Evolutionary conservation across 768 basidiomycete species (phyloP), one percentile per base, ranked within the genome.

Genomic region (Pseudohyphozyma bogoriensis): DNA sequence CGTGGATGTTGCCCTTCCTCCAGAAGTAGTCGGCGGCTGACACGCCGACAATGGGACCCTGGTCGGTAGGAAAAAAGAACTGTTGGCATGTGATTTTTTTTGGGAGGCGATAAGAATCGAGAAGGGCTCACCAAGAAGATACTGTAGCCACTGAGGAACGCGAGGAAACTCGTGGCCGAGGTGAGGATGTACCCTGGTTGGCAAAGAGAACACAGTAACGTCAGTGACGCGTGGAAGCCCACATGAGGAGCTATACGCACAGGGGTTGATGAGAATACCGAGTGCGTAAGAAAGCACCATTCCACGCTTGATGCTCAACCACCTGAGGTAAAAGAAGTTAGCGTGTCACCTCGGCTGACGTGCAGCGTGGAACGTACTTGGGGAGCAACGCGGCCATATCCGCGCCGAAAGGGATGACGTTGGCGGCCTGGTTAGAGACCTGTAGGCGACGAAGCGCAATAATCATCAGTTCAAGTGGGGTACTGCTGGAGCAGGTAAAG

Each of bases 111-210:
- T 50, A 13, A 31, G 24, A 50, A 22, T 52, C n/a, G n/a, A n/a
- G 46, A 59, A 37, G 6, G 58, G 58, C 40, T 51, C 58, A n/a
- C n/a, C 15, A 65, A 44, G 51, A 65, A 65, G 32, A 65, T 62
- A 26, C 32, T 52, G 33, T 61, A 61, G 6, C 55, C 59, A n/a
- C 32, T 9, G 1, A 60, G 37, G 59, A 60, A 60, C 4, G 44
- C 37, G 35, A 60, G 2, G 54, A 60, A 60, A 35, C 26, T 47
- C 18, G 59, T 22, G 3, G 59, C 59, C 28, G 52, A 55, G 18
- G 51, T 32, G 13, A 60, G 59, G 22, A 54, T 53, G 51, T 59
- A 59, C 40, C 40, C 33, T 42, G 40, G 7, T 7, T 20, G 6
- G 37, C 18, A 37, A 37, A 22, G n/a, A 22, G 35, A 31, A 31